Conservation (phyloP, 768 basidiomycete species). For the Gelatoporia subvermispora region DNA sequence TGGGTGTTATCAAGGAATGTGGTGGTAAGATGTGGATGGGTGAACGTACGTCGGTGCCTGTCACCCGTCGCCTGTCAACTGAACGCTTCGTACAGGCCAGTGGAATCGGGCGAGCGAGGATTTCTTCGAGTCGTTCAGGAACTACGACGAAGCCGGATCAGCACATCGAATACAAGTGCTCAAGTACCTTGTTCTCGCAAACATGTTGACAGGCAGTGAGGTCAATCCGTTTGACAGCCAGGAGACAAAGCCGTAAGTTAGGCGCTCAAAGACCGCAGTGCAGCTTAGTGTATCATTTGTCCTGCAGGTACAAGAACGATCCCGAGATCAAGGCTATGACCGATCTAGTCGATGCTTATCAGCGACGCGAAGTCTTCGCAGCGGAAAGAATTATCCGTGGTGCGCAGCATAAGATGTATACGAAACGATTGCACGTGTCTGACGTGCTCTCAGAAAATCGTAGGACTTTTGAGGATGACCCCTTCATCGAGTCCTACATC, state of each 20-base stretch:
- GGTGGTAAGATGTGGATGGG: conserved; percentile 99
- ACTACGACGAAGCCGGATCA: conserved; percentile 97
- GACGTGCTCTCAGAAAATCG: conserved; percentile 63
- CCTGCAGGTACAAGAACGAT: conserved; percentile 87
- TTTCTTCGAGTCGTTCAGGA: conserved; percentile 98
- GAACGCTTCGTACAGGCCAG: conserved; percentile 45
- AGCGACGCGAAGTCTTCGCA: conserved; percentile 92
- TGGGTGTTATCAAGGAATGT: conserved; percentile 99
- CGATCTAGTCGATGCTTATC: conserved; percentile 93
- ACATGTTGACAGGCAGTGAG: conserved; percentile 97
- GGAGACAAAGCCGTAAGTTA: conserved; percentile 93
- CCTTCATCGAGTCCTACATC: conserved; percentile 93
- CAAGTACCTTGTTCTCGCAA: conserved; percentile 95
- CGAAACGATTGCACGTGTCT: neutral
- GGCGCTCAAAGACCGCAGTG: neutral
- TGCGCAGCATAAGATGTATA: conserved; percentile 24
- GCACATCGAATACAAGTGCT: conserved; percentile 96
- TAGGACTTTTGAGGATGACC: conserved; percentile 92
- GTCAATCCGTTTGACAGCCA: conserved; percentile 99
- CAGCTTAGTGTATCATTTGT: neutral
- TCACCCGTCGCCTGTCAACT: neutral
- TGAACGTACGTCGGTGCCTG: conserved; percentile 58
- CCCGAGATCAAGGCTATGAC: conserved; percentile 99
- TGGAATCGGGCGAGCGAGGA: conserved; percentile 97
- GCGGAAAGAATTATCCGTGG: conserved; percentile 94